These are phyloP conservation scores for Aspergillus clavatus DNA, from an alignment of 2,329 filamentous ascomycete species.

Conservation along the genomic window DNA sequence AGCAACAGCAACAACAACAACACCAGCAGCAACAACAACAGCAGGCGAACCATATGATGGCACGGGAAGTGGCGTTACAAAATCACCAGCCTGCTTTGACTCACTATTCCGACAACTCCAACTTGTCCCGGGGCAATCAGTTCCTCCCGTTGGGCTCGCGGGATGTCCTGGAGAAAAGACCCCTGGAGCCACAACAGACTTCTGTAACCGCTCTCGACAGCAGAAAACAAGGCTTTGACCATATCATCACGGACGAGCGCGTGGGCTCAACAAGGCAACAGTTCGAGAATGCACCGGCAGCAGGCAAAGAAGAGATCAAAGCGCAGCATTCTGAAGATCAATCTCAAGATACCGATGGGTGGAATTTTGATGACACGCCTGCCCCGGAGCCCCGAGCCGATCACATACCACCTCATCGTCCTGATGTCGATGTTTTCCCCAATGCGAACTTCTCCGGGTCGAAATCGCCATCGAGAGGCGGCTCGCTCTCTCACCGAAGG, in stretches of 20 bases:
- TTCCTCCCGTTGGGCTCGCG: conserved; percentile 37
- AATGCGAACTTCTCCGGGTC: conserved; percentile 69
- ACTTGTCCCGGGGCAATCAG: conserved; percentile 38
- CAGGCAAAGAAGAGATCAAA: conserved; percentile 40
- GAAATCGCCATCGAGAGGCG: conserved; percentile 69
- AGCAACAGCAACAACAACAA: conserved; percentile 52
- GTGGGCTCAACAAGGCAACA: conserved; percentile 55
- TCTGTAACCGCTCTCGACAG: conserved; percentile 54
- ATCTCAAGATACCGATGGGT: conserved; percentile 63
- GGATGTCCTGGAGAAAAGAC: conserved; percentile 39
- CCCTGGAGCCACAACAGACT: conserved; percentile 39
- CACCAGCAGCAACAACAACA: conserved; percentile 43
- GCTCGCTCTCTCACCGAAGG: conserved; percentile 65
- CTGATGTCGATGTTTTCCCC: conserved; percentile 84
- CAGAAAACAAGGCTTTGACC: conserved; percentile 42
- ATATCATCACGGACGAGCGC: conserved; percentile 48
- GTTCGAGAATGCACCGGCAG: conserved; percentile 55
- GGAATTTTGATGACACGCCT: conserved; percentile 84
- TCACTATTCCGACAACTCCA: conserved; percentile 41
- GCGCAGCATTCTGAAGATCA: conserved; percentile 47
- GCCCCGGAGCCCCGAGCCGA: conserved; percentile 47
- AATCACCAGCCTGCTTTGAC: conserved; percentile 58
- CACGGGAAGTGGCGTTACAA: conserved; percentile 51
- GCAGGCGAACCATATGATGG: conserved; percentile 35
- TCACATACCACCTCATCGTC: conserved; percentile 56